Evolutionary conservation across 1,284 basidiomycete genomes (phyloP).

Genomic region (Neonothopanus nambi): DNA sequence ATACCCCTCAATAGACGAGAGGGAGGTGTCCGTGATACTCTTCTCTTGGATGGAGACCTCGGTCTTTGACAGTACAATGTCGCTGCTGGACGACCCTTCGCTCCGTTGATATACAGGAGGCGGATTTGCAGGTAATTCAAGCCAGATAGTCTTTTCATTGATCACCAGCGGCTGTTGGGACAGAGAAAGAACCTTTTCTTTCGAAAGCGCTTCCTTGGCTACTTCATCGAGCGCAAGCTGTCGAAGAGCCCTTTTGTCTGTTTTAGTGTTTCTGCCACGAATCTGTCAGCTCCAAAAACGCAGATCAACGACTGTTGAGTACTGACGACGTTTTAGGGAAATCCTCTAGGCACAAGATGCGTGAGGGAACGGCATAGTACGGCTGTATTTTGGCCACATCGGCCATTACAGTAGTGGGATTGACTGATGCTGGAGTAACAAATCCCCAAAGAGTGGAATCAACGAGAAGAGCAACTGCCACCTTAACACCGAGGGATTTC

Average conservation of each 20-base stretch:
- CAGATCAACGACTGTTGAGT: not conserved
- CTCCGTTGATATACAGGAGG: slow-evolving; percentile 2
- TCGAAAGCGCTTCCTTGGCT: slow-evolving; percentile 10
- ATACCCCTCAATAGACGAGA: slow-evolving; percentile 44
- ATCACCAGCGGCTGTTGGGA: not conserved
- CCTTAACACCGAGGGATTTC: slow-evolving; percentile 44
- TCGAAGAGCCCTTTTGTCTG: slow-evolving; percentile 51
- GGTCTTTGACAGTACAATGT: not conserved
- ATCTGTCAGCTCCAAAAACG: not conserved
- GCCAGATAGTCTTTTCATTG: not conserved
- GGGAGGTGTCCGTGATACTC: no score
- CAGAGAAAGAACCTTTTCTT: not conserved
- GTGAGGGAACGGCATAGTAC: slow-evolving; percentile 58
- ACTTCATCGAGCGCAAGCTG: slow-evolving; percentile 38
- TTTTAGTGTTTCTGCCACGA: slow-evolving; percentile 46
- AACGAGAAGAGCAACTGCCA: slow-evolving; percentile 52
- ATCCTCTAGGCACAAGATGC: slow-evolving; percentile 40
- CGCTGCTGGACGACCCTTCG: not conserved
- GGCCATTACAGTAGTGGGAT: slow-evolving; percentile 40
- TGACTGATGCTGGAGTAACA: slow-evolving; percentile 43
- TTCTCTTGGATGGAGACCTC: not conserved
- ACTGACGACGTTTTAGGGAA: slow-evolving; percentile 54
- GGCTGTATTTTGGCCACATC: slow-evolving; percentile 52
- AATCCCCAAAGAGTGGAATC: slow-evolving; percentile 58
- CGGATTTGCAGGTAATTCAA: slow-evolving; percentile 5